Evolutionary conservation across 805 yeast species (phyloP).

Genomic region (Blastobotrys americana): DNA sequence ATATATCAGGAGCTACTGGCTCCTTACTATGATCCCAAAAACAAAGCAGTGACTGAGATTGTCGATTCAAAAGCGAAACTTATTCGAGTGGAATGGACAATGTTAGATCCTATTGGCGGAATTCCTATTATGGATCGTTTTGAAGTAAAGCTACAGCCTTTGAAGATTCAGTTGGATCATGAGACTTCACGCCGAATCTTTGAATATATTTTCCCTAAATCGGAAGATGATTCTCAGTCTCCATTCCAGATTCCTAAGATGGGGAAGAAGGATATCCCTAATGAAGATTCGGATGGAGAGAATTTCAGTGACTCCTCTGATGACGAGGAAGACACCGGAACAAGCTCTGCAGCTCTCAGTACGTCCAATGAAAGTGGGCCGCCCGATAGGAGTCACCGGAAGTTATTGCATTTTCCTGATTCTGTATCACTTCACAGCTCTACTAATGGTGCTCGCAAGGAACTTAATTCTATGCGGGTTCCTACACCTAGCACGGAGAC

Average conservation of each 20-base stretch:
- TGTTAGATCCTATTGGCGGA: slow-evolving; percentile 84
- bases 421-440: not conserved
- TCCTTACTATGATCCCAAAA: slow-evolving; percentile 34
- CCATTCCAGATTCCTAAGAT: slow-evolving; percentile 20
- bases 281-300: slow-evolving; percentile 12
- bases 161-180: slow-evolving; percentile 68
- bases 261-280: slow-evolving; percentile 7
- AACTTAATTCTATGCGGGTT: not conserved
- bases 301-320: slow-evolving; percentile 6
- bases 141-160: slow-evolving; percentile 53
- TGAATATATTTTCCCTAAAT: slow-evolving; percentile 63
- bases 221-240: slow-evolving; percentile 24
- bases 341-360: no score
- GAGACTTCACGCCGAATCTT: slow-evolving; percentile 55
- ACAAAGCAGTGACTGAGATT: slow-evolving; percentile 7
- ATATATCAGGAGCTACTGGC: slow-evolving; percentile 65
- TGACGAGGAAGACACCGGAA: no score
- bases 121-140: slow-evolving; percentile 69
- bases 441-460: not conserved
- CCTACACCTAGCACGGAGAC: not conserved
- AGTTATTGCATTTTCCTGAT: not conserved
- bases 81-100: slow-evolving; percentile 58
- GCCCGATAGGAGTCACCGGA: not conserved
- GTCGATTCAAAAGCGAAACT: slow-evolving; percentile 27
- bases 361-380: no score